phyloP scores from a whole-genome alignment of 495 filamentous ascomycete species.

The Xylaria castorea region DNA sequence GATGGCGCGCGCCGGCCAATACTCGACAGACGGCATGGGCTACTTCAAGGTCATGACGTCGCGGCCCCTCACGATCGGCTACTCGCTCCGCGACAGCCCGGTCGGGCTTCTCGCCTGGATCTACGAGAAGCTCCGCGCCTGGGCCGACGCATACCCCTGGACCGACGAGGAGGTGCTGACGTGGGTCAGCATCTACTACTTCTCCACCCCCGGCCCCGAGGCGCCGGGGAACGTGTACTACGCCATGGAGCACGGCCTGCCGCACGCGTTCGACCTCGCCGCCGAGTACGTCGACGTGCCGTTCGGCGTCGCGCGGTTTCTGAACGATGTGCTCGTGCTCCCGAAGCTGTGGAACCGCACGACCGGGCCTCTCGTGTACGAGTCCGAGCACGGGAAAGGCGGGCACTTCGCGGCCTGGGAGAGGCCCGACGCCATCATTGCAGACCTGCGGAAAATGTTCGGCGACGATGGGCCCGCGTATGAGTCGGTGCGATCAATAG shows the following conservation, averaged over 20 bases:
- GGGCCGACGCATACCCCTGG: slow-evolving; percentile 69
- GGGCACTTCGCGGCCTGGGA: slow-evolving; percentile 71
- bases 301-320: slow-evolving; percentile 59
- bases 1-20: slow-evolving; percentile 51
- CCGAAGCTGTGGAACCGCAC: slow-evolving; percentile 57
- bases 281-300: slow-evolving; percentile 43
- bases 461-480: slow-evolving; percentile 1
- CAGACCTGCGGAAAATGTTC: slow-evolving; percentile 63
- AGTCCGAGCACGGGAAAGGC: slow-evolving; percentile 55
- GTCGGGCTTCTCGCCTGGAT: slow-evolving; percentile 67
- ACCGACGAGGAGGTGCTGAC: slow-evolving; percentile 67
- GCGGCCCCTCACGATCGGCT: slow-evolving; percentile 64
- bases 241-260: slow-evolving; percentile 1
- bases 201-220: slow-evolving; percentile 58
- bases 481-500: slow-evolving; percentile 3
- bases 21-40: slow-evolving; percentile 53
- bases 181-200: slow-evolving; percentile 65
- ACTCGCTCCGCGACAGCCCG: slow-evolving; percentile 61
- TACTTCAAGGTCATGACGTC: slow-evolving; percentile 60
- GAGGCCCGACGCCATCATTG: slow-evolving; percentile 54
- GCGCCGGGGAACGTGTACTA: slow-evolving; percentile 35
- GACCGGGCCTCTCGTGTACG: slow-evolving; percentile 61
- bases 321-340: slow-evolving; percentile 54
- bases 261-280: neutral
- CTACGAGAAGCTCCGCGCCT: slow-evolving; percentile 67